A percentile compares a stretch with the other conserved stretches of the same genome.
These are phyloP conservation scores for Phaeoacremonium minimum DNA, from an alignment of 2,329 filamentous ascomycete species.

Conservation along the genomic window DNA sequence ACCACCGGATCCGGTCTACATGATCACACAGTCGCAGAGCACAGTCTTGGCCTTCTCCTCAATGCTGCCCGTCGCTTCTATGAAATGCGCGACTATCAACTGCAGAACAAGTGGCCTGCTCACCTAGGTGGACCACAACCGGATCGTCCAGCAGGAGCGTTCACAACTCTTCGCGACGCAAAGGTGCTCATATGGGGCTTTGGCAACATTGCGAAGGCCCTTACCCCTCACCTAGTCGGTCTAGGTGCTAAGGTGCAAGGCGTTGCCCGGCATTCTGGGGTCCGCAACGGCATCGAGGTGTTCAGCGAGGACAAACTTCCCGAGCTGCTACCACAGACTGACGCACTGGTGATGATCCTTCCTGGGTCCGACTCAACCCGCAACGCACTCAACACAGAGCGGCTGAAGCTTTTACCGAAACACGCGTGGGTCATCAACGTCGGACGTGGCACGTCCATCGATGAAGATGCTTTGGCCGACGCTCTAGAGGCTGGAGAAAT, in stretches of 20 bases:
- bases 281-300: conserved; percentile 55
- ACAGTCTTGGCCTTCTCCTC: conserved; percentile 55
- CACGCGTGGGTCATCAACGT: conserved; percentile 54
- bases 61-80: conserved; percentile 52
- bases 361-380: conserved; percentile 53
- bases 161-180: conserved; percentile 57
- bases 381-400: conserved; percentile 49
- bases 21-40: conserved; percentile 62
- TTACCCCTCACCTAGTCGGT: conserved; percentile 47
- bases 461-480: conserved; percentile 43
- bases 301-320: conserved; percentile 48
- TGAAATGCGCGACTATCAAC: conserved; percentile 60
- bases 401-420: conserved; percentile 47
- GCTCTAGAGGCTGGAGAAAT: conserved; percentile 37
- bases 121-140: conserved; percentile 60
- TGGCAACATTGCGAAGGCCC: conserved; percentile 61
- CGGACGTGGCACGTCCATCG: conserved; percentile 41
- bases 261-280: conserved; percentile 50
- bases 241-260: conserved; percentile 57
- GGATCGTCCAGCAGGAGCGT: conserved; percentile 49
- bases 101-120: conserved; percentile 50
- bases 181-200: conserved; percentile 60
- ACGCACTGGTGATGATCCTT: conserved; percentile 65
- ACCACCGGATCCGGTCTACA: conserved; percentile 61
- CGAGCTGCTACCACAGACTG: conserved; percentile 50